phyloP scores from a whole-genome alignment of 192 early-diverging fungal species.

The Backusella luteola region DNA sequence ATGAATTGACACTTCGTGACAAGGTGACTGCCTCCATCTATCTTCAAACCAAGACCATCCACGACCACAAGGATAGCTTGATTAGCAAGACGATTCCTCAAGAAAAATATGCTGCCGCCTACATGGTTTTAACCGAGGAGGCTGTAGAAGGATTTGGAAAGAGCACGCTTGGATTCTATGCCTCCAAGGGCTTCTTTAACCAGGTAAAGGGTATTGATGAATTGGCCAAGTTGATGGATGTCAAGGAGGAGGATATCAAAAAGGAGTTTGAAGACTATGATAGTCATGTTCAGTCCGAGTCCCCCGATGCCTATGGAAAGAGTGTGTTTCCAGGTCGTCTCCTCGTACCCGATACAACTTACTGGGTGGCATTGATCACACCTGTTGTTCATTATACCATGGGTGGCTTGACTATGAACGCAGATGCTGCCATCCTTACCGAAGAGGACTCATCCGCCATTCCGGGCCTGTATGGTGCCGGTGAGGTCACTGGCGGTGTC shows the following conservation, averaged over 20 bases:
- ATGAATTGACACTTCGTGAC: constrained; percentile 77
- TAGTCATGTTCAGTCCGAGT: background rate
- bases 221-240: constrained; percentile 12
- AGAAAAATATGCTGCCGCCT: constrained; percentile 6
- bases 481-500: constrained; percentile 82
- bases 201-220: background rate
- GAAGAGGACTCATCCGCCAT: constrained; percentile 37
- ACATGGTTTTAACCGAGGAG: constrained; percentile 21
- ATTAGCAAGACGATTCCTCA: background rate
- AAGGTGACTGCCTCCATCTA: constrained; percentile 55
- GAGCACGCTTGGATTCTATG: constrained; percentile 23
- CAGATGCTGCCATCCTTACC: background rate
- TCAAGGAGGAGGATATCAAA: background rate
- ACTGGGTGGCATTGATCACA: constrained; percentile 29
- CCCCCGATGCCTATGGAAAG: constrained; percentile 24
- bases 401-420: constrained; percentile 21
- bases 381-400: constrained; percentile 37
- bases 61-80: background rate
- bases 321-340: constrained; percentile 19
- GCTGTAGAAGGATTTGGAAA: constrained; percentile 22
- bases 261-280: constrained; percentile 26
- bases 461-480: constrained; percentile 70
- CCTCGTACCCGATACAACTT: background rate
- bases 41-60: background rate
- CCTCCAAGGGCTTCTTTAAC: constrained; percentile 21